Evolutionary conservation across 1,139 yeast genomes (phyloP), one percentile per base, ranked within the genome.

Genomic region (Martiniozyma asiatica): DNA sequence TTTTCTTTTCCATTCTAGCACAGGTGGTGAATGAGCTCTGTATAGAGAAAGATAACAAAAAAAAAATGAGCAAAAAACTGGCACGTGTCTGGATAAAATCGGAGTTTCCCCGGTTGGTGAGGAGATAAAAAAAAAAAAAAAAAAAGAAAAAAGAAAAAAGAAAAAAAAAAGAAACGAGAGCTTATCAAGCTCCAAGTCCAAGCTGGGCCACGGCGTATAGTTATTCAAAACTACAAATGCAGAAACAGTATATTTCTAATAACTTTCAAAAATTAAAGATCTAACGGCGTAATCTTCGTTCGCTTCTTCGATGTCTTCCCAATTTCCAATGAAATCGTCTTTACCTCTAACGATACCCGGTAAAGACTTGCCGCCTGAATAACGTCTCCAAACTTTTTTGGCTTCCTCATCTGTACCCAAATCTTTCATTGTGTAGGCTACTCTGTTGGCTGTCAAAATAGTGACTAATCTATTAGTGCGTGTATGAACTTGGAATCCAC

Each of bases 281-380:
- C 73, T 67, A 35, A 78, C 68, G 40, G 68, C 73, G 48, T 80
- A 81, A 38, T 82, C 85, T 48, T 84, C 95, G 45, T 81, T 78
- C 14, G 89, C 84, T 31, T 84, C 94, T 35, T 80, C 89, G 41
- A 76, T 64, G 43, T 71, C 82, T 50, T 74, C 69, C 78, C 78
- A 78, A 49, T 77, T 73, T 5, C 94, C 95, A 42, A 87, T 77
- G 38, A 76, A 70, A 43, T 84, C 94, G 43, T 76, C 84, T 24
- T 62, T 63, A n/a, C 93, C 95, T 47, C 95, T 68, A 17, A 87
- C 85, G 14, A 89, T 68, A n/a, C 92, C 97, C 2, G 98, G 98
- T 34, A 85, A 66, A 2, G 70, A 58, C 45, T 79, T 73, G 5
- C 94, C 94, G 27, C 64, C 63, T 12, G 84, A 66, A 41, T 75